Base-by-base conservation (phyloP, 192 early-diverging fungal species). In the Coemansia sp. region DNA sequence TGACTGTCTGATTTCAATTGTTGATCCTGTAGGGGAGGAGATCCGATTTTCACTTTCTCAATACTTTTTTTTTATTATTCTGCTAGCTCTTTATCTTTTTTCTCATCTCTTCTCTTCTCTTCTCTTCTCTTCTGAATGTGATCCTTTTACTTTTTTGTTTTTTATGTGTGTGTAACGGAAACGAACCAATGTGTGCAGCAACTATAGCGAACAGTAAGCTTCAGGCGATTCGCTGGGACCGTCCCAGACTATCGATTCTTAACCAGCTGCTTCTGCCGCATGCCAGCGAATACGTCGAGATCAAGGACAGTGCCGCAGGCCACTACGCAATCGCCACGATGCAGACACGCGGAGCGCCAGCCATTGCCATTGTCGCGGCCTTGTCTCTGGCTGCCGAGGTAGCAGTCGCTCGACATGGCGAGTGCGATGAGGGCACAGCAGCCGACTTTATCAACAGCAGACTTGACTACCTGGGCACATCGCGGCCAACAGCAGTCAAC, bases 291-390 rank as follows among this genome's bases (percentile, higher is more conserved):
- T 96, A 91, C 81, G 87, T 94, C 64, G 67, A 76, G 8, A 86
- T 96, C 59, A 13, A 43, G 8, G 84, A 71, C 23, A 65, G 88
- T 36, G 74, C 85, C 58, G 83, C 89, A 13, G 95, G 93, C 8
- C 94, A 97, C 81, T 77, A 83, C 52, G 92, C 88, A 33, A 99
- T 99, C 71, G 88, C 89, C 69, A 88, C 88, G 49, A 99, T 99
- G 97, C 95, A 96, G 82, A 87, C 88, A 7, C 85, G 90, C 54
- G 92, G 92, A 14, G 95, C 97, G 5, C 97, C 97, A 8, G 97
- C 97, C 15, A 99, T 99, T 63, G 97, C 94, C 66, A 95, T 99
- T 59, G 94, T 97, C 20, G 97, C 95, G 4, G 93, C 93, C 2
- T 84, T 96, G 4, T 87, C 92, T 1, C 85, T 97, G 9, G 95